Evolutionary conservation across 1,284 basidiomycete genomes (phyloP).

Genomic region (Sanghuangporus weigelae): DNA sequence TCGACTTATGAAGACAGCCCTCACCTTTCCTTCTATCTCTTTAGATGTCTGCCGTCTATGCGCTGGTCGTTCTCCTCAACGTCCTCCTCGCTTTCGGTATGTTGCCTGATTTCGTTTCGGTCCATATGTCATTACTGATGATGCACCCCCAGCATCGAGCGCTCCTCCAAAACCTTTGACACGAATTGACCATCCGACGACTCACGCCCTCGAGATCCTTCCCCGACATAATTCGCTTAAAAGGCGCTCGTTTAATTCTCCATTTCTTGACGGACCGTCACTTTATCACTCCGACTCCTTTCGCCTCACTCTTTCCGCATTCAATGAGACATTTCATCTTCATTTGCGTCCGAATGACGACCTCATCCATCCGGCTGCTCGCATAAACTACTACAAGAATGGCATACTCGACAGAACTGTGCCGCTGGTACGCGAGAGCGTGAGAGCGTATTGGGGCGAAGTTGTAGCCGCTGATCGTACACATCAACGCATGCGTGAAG

Average conservation of each 20-base stretch:
- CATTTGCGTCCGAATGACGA: conserved; percentile 72
- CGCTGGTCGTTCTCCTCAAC: conserved; percentile 25
- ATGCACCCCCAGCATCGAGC: conserved; percentile 40
- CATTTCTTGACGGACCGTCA: conserved; percentile 30
- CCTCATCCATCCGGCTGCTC: conserved; percentile 72
- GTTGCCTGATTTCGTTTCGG: neutral
- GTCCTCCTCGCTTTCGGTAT: conserved; percentile 5
- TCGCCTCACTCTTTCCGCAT: conserved; percentile 58
- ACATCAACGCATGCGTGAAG: conserved; percentile 50
- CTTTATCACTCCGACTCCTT: conserved; percentile 61
- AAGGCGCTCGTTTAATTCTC: conserved; percentile 30
- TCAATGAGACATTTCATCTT: conserved; percentile 56
- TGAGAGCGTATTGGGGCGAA: conserved; percentile 64
- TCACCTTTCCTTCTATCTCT: neutral
- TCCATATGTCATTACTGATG: neutral
- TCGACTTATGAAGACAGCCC: neutral
- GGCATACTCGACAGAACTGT: conserved; percentile 44
- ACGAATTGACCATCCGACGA: conserved; percentile 52
- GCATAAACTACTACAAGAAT: conserved; percentile 56
- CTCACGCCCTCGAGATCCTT: conserved; percentile 59
- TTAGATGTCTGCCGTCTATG: conserved; percentile 14
- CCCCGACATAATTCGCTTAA: conserved; percentile 40
- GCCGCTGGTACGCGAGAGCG: conserved; percentile 49
- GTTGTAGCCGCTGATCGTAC: conserved; percentile 53
- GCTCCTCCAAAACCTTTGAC: conserved; percentile 49